A percentile compares a stretch with the other conserved stretches of the same genome.
Conservation (phyloP, 2,329 filamentous ascomycete species). For the Onygena corvina region DNA sequence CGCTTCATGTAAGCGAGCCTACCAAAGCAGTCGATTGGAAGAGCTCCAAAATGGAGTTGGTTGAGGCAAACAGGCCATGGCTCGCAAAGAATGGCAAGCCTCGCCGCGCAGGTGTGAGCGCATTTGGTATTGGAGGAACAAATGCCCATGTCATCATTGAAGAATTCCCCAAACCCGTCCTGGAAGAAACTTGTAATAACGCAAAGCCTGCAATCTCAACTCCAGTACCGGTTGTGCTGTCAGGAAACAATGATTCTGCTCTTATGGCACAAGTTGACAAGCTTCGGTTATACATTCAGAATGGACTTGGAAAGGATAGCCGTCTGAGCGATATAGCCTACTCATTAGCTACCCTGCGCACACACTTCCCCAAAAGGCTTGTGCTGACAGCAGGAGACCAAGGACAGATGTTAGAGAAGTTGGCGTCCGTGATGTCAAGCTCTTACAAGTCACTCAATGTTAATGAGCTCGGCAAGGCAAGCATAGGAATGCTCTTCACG, state of each 20-base stretch:
- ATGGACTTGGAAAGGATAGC: constrained; percentile 1
- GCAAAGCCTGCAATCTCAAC: not conserved
- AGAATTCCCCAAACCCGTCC: constrained; percentile 15
- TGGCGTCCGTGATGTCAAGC: not conserved
- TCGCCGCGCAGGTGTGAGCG: constrained; percentile 11
- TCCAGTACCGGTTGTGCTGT: constrained; percentile 9
- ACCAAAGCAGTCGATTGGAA: constrained; percentile 8
- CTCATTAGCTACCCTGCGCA: constrained; percentile 7
- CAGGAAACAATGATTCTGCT: not conserved
- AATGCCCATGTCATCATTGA: constrained; percentile 15
- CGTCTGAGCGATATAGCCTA: constrained; percentile 9
- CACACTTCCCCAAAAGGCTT: not conserved
- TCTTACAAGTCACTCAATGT: not conserved
- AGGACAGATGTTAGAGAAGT: not conserved
- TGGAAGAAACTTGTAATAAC: constrained; percentile 13
- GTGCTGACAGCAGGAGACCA: not conserved
- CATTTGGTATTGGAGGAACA: constrained; percentile 16
- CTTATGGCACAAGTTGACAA: constrained; percentile 5
- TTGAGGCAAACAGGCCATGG: constrained; percentile 11
- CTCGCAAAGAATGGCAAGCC: not conserved
- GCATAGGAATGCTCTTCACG: constrained; percentile 24
- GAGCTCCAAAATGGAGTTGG: constrained; percentile 18
- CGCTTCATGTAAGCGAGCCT: constrained; percentile 15
- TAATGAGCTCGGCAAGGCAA: constrained; percentile 4
- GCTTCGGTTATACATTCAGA: not conserved